Conservation (phyloP, 208 protist species). For the Crithidia thermophila region DNA sequence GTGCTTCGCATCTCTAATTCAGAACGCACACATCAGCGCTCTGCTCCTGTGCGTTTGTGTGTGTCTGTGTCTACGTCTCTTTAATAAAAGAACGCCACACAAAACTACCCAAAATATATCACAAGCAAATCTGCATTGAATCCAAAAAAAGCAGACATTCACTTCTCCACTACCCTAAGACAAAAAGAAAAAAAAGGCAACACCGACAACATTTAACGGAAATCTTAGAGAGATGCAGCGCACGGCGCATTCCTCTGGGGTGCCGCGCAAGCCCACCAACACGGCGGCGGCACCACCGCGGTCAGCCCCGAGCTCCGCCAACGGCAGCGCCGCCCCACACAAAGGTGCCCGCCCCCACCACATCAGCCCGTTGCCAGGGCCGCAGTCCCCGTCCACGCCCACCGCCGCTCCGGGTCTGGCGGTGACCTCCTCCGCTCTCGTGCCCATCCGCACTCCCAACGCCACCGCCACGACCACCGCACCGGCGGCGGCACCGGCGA, state of each 20-base stretch:
- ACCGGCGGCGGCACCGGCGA: neutral
- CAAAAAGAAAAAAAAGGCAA: no score
- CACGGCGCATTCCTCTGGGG: neutral
- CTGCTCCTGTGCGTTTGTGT: no score
- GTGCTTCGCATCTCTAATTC: no score
- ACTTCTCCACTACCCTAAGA: no score
- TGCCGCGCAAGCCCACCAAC: slow-evolving; percentile 3
- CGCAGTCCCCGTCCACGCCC: neutral
- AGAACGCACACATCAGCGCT: no score
- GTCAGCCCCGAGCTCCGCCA: neutral
- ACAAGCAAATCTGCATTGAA: no score
- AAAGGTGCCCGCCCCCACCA: neutral
- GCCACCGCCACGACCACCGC: neutral
- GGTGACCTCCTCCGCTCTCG: slow-evolving; percentile 2
- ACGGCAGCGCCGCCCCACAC: neutral
- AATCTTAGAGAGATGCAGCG: neutral
- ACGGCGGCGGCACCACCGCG: neutral
- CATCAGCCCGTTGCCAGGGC: neutral
- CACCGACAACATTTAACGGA: neutral
- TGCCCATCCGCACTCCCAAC: neutral
- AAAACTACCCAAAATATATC: no score
- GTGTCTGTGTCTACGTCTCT: neutral
- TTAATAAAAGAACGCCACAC: no score
- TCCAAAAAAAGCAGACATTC: no score
- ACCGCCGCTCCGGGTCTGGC: slow-evolving; percentile 1